phyloP scores from a whole-genome alignment of 371 early-diverging fungal genomes.

The Umbelopsis sp. region DNA sequence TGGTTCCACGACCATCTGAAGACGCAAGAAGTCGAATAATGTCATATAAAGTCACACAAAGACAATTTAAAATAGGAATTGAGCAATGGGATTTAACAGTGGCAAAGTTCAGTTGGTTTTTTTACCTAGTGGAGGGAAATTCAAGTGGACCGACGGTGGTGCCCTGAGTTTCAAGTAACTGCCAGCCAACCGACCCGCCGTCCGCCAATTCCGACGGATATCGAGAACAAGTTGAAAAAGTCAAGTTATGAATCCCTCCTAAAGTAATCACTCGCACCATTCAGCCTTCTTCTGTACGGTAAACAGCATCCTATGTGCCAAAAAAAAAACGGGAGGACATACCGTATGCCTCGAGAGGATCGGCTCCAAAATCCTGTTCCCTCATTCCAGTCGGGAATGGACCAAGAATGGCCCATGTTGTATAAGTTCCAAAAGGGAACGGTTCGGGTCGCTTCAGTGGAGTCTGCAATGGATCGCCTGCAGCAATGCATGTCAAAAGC shows the following conservation, averaged over 20 bases:
- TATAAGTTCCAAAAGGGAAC: not conserved
- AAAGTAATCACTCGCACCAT: not conserved
- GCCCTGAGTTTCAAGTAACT: conserved; percentile 34
- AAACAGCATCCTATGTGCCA: not conserved
- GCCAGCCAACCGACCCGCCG: conserved; percentile 63
- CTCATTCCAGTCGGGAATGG: conserved; percentile 72
- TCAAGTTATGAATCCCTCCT: conserved; percentile 63
- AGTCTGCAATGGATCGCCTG: not conserved
- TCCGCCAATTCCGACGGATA: conserved; percentile 71
- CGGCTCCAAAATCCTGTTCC: conserved; percentile 69
- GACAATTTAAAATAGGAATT: not conserved
- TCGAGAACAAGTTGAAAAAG: conserved; percentile 41
- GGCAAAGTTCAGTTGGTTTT: too few relatives aligned
- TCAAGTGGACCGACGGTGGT: conserved; percentile 56
- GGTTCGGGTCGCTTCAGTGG: not conserved
- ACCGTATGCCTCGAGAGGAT: conserved; percentile 71
- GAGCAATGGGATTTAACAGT: not conserved
- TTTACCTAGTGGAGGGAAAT: conserved; percentile 41
- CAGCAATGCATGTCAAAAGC: not conserved
- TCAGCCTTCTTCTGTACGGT: not conserved
- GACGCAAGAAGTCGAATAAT: too few relatives aligned
- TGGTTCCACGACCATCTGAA: conserved; percentile 62
- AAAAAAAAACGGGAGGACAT: conserved; percentile 1
- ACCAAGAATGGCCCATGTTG: conserved; percentile 56
- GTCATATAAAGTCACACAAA: not conserved